A percentile compares a stretch with the other conserved stretches of the same genome.
Evolutionary conservation across 345 rosid species (phyloP).

Genomic region (Lumnitzera racemosa): DNA sequence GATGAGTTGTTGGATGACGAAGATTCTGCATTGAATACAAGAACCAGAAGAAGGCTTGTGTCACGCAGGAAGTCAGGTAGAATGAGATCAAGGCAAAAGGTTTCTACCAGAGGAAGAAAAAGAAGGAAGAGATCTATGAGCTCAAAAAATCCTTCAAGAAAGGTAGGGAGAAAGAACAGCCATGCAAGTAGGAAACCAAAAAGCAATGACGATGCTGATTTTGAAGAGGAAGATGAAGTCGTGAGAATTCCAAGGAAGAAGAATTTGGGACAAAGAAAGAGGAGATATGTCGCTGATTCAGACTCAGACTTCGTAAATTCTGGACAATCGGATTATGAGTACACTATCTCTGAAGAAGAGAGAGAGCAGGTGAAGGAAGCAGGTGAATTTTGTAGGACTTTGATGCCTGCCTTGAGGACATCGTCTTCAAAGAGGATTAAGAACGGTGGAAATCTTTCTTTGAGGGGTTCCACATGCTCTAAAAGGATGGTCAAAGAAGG

Average conservation of each 20-base stretch:
- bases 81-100: slow-evolving; percentile 23
- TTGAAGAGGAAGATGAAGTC: slow-evolving; percentile 27
- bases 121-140: slow-evolving; percentile 34
- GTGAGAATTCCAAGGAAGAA: slow-evolving; percentile 36
- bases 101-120: slow-evolving; percentile 27
- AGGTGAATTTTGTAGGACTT: slow-evolving; percentile 24
- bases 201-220: slow-evolving; percentile 39
- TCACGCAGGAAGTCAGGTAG: slow-evolving; percentile 20
- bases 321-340: slow-evolving; percentile 65
- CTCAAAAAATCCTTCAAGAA: slow-evolving; percentile 29
- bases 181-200: slow-evolving; percentile 40
- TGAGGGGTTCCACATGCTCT: slow-evolving; percentile 45
- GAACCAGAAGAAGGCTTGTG: slow-evolving; percentile 10
- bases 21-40: slow-evolving; percentile 29
- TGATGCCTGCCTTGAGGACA: slow-evolving; percentile 30
- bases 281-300: slow-evolving; percentile 38
- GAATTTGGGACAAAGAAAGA: slow-evolving; percentile 27
- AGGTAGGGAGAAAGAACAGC: slow-evolving; percentile 33
- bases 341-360: slow-evolving; percentile 93
- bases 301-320: slow-evolving; percentile 65
- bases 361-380: slow-evolving; percentile 88
- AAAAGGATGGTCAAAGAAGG: slow-evolving; percentile 33
- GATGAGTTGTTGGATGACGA: slow-evolving; percentile 74
- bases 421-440: slow-evolving; percentile 33
- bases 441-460: slow-evolving; percentile 33